Percentiles rank a stretch among this genome's conserved stretches.
phyloP scores from a whole-genome alignment of 768 basidiomycete genomes.

The Suillus bovinus region DNA sequence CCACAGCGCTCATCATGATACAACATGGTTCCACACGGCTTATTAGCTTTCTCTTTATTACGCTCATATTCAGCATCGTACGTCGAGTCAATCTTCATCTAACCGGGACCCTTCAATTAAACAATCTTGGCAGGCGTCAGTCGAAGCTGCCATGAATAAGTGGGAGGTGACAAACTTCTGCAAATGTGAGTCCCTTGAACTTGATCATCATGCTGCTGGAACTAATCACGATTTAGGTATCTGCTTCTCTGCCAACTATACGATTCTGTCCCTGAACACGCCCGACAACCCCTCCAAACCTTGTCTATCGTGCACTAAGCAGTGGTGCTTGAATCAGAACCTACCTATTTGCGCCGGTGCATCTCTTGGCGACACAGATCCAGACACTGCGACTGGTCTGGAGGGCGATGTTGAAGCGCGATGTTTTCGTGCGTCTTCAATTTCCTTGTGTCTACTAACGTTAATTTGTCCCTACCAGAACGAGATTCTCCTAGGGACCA shows the following conservation, averaged over 20 bases:
- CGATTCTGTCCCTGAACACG: conserved; percentile 76
- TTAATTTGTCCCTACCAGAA: conserved; percentile 49
- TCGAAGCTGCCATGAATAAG: conserved; percentile 53
- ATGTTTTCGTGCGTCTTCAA: conserved; percentile 81
- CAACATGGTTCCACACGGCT: not conserved
- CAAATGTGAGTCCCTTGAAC: conserved; percentile 58
- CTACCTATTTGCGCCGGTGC: conserved; percentile 81
- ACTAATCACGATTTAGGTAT: conserved; percentile 57
- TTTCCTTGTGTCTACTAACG: conserved; percentile 26
- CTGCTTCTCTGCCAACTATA: conserved; percentile 86
- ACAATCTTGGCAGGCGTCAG: conserved; percentile 36
- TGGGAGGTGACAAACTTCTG: conserved; percentile 93
- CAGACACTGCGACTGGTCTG: conserved; percentile 91
- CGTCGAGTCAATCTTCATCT: conserved; percentile 18
- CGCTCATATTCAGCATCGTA: conserved; percentile 22
- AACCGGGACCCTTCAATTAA: conserved; percentile 6
- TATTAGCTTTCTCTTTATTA: conserved; percentile 18
- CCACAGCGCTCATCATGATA: not conserved
- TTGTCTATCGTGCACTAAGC: conserved; percentile 90
- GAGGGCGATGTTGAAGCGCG: conserved; percentile 95
- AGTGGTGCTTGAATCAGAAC: conserved; percentile 94
- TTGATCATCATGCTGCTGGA: conserved; percentile 3
- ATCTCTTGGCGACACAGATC: conserved; percentile 81
- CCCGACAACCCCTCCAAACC: conserved; percentile 88
- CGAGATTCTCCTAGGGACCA: conserved; percentile 96